Evolutionary conservation across 1,139 yeast genomes (phyloP).

Genomic region (Diutina siamensis): DNA sequence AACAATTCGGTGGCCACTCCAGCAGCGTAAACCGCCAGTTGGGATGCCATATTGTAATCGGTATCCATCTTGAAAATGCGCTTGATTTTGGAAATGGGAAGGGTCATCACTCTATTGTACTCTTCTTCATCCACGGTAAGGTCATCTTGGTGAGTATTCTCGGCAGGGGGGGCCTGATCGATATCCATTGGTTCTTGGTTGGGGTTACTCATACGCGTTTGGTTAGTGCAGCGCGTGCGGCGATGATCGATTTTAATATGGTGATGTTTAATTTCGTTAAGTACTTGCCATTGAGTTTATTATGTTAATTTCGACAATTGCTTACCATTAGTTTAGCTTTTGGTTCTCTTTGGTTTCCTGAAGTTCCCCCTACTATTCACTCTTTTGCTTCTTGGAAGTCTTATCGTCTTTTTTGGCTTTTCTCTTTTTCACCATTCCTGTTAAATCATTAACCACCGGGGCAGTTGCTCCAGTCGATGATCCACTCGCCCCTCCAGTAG

Average conservation of each 20-base stretch:
- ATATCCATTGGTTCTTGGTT: background rate
- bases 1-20: constrained; percentile 85
- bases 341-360: too few species aligned
- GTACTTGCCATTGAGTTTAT: too few species aligned
- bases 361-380: too few species aligned
- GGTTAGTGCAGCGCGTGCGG: too few species aligned
- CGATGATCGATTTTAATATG: too few species aligned
- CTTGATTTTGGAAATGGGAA: constrained; percentile 77
- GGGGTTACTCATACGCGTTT: too few species aligned
- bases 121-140: constrained; percentile 9
- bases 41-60: constrained; percentile 66
- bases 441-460: constrained; percentile 50
- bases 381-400: background rate
- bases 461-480: constrained; percentile 7
- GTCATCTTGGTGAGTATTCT: background rate
- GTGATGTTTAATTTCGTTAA: too few species aligned
- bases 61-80: constrained; percentile 79
- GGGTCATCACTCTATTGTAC: constrained; percentile 16
- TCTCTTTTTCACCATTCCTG: constrained; percentile 44
- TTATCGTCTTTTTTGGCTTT: constrained; percentile 11
- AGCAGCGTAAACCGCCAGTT: constrained; percentile 69
- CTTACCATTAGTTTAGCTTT: too few species aligned
- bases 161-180: background rate
- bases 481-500: constrained; percentile 9
- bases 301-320: too few species aligned